Percentiles rank a stretch among this genome's conserved stretches.
Conservation (phyloP, 2,329 filamentous ascomycete species). For the Nectriaceae sp. region DNA sequence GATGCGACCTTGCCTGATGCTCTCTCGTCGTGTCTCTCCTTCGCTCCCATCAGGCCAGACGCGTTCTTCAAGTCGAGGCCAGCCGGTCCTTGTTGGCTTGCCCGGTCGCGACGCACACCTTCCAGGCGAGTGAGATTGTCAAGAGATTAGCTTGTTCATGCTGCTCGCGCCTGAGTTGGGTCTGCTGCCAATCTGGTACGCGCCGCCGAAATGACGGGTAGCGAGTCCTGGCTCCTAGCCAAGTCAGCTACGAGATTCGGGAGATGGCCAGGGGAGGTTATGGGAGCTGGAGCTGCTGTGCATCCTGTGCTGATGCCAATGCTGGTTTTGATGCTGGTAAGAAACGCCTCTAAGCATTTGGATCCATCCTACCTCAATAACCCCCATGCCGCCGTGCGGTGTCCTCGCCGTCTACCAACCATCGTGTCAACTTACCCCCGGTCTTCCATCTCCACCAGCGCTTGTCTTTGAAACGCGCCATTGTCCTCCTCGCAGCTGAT, state of each 20-base stretch:
- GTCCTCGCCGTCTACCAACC: neutral
- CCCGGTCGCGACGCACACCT: neutral
- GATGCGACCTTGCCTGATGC: no score
- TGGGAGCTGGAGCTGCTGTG: no score
- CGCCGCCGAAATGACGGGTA: constrained; percentile 1
- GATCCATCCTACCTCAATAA: no score
- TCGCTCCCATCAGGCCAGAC: no score
- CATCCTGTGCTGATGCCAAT: neutral
- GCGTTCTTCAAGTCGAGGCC: no score
- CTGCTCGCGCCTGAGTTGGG: neutral
- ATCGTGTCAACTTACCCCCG: neutral
- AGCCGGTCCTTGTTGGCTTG: no score
- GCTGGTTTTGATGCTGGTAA: no score
- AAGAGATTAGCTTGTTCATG: constrained; percentile 1
- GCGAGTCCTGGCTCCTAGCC: neutral
- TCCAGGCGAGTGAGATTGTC: neutral
- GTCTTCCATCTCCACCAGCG: neutral
- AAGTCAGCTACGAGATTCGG: no score
- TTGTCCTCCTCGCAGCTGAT: constrained; percentile 4
- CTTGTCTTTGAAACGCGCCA: constrained; percentile 23
- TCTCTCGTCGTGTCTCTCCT: neutral
- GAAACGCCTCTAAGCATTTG: no score
- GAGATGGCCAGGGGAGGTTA: no score
- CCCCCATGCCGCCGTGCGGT: neutral
- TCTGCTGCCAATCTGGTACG: neutral